Evolutionary conservation across 2,329 filamentous ascomycete genomes (phyloP), one percentile per base, ranked within the genome.

Genomic region (Pyrenophora seminiperda): DNA sequence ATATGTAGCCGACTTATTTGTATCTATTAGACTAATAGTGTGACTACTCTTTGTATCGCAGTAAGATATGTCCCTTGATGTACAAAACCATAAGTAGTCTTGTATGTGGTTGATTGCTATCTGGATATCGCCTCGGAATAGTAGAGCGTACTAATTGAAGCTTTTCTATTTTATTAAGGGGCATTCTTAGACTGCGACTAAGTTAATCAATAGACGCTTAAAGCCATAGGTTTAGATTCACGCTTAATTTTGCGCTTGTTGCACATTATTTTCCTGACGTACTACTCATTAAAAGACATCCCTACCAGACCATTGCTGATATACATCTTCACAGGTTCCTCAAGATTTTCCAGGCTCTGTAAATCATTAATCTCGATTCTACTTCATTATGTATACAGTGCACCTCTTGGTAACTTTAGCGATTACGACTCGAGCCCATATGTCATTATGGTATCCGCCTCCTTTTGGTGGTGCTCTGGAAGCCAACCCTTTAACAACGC

Each of bases 381-480:
- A 14, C 19, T 19, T 40, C 11, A 41, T 14, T 10, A 47, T 47
- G 19, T 34, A 34, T 27, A 7, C 6, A 34, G 19, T 40, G 5
- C 11, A n/a, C 13, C 17, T 47, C 13, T 22, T 47, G n/a, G 30
- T 18, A 47, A 10, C 7, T 15, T 41, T 47, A 36, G 20, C n/a
- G 9, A 9, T 7, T 17, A 41, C 15, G 9, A 24, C 20, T 41
- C 7, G 15, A n/a, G 66, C 59, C 2, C 72, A 76, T 47, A 74
- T 76, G 72, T 71, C 68, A 44, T 68, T 77, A 10, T 45, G 62
- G 53, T 74, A 67, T 46, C 76, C 75, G 2, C 67, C 73, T 4
- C 65, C 75, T 5, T 72, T 78, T 44, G 73, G 69, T 39, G 71
- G 71, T 5, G 59, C 66, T 47, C 74, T 74, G 61, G 77, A 77